Evolutionary conservation across 257 asterid species (phyloP).

Genomic region (Solanum medicagineum): DNA sequence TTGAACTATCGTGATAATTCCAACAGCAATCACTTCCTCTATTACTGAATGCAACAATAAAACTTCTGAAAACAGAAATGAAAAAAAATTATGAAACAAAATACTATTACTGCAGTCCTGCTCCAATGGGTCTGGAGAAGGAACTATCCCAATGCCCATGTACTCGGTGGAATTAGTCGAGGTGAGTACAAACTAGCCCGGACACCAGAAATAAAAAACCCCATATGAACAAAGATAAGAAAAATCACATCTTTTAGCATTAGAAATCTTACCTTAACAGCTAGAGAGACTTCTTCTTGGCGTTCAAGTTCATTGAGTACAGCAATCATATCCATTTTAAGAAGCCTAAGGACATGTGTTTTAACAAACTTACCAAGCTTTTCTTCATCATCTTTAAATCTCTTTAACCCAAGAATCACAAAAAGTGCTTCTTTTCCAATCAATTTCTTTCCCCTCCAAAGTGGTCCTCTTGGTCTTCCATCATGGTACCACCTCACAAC

Average conservation of each 20-base stretch:
- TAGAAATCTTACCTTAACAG: constrained; percentile 46
- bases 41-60: not conserved
- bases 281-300: constrained; percentile 80
- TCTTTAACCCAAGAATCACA: constrained; percentile 60
- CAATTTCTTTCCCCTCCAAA: constrained; percentile 89
- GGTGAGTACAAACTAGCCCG: not conserved
- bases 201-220: not conserved
- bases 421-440: constrained; percentile 87
- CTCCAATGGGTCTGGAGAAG: too few species aligned
- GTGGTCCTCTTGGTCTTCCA: constrained; percentile 86
- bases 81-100: not conserved
- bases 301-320: constrained; percentile 89
- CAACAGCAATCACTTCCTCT: not conserved
- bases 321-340: constrained; percentile 75
- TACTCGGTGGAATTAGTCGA: not conserved
- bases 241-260: not conserved
- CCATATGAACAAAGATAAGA: not conserved
- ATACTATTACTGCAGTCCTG: too few species aligned
- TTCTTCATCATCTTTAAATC: constrained; percentile 55
- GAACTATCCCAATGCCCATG: too few species aligned
- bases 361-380: constrained; percentile 62
- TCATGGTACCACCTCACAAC: constrained; percentile 49
- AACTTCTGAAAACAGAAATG: not conserved
- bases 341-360: constrained; percentile 68
- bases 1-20: not conserved